Percentiles rank a stretch among this genome's conserved stretches.
Conservation (phyloP, 768 basidiomycete species). For the Trametes meyenii region DNA sequence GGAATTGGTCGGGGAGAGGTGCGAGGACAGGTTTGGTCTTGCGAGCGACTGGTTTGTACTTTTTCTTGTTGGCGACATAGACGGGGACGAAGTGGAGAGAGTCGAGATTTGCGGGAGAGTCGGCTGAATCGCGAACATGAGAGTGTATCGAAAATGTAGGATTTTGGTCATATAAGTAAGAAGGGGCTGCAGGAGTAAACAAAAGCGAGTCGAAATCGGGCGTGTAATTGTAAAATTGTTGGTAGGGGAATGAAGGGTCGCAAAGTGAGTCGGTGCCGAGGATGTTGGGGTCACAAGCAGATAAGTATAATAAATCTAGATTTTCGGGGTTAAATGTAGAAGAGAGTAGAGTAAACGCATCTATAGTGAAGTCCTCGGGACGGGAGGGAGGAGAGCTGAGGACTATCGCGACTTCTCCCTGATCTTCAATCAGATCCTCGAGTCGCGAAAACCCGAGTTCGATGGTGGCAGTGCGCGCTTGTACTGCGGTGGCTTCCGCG, state of each 20-base stretch:
- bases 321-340: background rate
- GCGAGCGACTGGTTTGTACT: constrained; percentile 30
- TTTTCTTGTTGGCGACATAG: constrained; percentile 13
- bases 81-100: background rate
- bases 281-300: background rate
- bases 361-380: constrained; percentile 1
- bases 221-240: background rate
- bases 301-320: constrained; percentile 12
- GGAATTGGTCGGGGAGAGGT: constrained; percentile 24
- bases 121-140: background rate
- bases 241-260: constrained; percentile 13
- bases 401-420: constrained; percentile 19
- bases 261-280: constrained; percentile 4
- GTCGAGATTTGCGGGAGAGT: background rate
- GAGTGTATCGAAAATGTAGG: background rate
- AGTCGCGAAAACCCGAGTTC: constrained; percentile 10
- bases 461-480: background rate
- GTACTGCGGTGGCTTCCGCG: constrained; percentile 3
- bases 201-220: background rate
- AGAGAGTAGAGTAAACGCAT: background rate
- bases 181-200: background rate
- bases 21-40: constrained; percentile 26
- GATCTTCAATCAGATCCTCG: constrained; percentile 20
- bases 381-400: background rate
- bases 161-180: background rate